Conservation (phyloP, 2,329 filamentous ascomycete genomes). For the Chaetomiaceae sp. region DNA sequence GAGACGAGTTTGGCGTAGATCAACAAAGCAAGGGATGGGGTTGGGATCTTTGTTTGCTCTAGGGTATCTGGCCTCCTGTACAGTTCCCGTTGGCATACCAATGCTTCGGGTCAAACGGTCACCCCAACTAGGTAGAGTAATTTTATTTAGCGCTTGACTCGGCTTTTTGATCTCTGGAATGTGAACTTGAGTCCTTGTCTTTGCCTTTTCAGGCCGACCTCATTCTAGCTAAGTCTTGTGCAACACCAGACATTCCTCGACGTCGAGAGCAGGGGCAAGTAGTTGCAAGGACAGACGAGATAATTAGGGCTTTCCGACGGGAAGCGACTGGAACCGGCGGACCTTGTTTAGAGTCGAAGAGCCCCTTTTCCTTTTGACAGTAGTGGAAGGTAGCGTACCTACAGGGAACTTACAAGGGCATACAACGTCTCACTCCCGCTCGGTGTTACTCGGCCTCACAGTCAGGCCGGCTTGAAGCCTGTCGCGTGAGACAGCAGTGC, state of each 20-base stretch:
- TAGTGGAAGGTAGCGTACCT: too few relatives aligned
- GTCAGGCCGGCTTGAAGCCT: too few relatives aligned
- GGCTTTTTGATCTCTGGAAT: too few relatives aligned
- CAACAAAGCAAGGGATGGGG: not conserved
- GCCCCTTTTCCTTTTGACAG: too few relatives aligned
- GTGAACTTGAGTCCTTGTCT: too few relatives aligned
- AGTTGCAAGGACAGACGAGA: not conserved
- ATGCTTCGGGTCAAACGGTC: not conserved
- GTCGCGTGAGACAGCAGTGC: not conserved
- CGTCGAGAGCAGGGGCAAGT: not conserved
- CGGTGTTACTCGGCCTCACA: too few relatives aligned
- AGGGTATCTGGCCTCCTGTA: not conserved
- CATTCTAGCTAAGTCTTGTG: not conserved
- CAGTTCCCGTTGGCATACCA: conserved; percentile 4
- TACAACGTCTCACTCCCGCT: too few relatives aligned
- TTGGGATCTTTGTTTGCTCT: not conserved
- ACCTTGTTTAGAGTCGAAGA: too few relatives aligned
- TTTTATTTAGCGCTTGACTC: too few relatives aligned
- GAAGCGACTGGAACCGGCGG: not conserved
- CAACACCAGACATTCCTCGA: not conserved
- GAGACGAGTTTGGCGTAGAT: not conserved
- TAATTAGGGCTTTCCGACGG: not conserved
- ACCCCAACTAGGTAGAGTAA: not conserved
- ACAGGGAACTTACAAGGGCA: too few relatives aligned
- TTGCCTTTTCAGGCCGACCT: not conserved